These are phyloP conservation scores for Wickerhamiella vanderwaltii DNA, from an alignment of 805 yeast species.

Conservation along the genomic window DNA sequence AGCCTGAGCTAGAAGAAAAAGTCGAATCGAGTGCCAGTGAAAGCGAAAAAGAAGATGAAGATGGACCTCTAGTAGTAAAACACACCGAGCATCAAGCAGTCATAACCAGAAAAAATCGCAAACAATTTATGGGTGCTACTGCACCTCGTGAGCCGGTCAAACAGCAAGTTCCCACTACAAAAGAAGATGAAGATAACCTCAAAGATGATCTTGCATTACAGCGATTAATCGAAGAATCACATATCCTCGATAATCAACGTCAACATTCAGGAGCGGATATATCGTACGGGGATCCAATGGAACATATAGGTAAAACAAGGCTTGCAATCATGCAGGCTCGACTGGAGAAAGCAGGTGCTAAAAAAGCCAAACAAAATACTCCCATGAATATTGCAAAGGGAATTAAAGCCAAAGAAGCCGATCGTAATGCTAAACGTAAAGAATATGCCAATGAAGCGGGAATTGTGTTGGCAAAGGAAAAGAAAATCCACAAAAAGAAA, in stretches of 20 bases:
- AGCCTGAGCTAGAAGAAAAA: constrained; percentile 12
- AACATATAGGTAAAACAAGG: constrained; percentile 30
- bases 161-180: constrained; percentile 12
- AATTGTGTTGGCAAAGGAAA: constrained; percentile 58
- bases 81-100: constrained; percentile 23
- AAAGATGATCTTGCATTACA: constrained; percentile 60
- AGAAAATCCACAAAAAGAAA: constrained; percentile 33
- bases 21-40: constrained; percentile 10
- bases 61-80: constrained; percentile 26
- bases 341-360: constrained; percentile 27
- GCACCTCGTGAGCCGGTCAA: constrained; percentile 25
- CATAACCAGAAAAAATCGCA: constrained; percentile 20
- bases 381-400: constrained; percentile 87
- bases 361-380: constrained; percentile 50
- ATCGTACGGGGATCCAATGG: constrained; percentile 25
- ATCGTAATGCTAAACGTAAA: constrained; percentile 43
- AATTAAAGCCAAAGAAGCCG: constrained; percentile 47
- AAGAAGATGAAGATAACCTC: constrained; percentile 37
- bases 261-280: constrained; percentile 27
- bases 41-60: constrained; percentile 5
- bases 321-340: constrained; percentile 29
- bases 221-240: constrained; percentile 55
- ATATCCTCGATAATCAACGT: constrained; percentile 33
- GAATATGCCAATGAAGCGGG: constrained; percentile 82
- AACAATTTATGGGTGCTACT: constrained; percentile 20